These are phyloP conservation scores for Cucurbita pepo DNA, from an alignment of 306 rosid genomes.

Conservation along the genomic window DNA sequence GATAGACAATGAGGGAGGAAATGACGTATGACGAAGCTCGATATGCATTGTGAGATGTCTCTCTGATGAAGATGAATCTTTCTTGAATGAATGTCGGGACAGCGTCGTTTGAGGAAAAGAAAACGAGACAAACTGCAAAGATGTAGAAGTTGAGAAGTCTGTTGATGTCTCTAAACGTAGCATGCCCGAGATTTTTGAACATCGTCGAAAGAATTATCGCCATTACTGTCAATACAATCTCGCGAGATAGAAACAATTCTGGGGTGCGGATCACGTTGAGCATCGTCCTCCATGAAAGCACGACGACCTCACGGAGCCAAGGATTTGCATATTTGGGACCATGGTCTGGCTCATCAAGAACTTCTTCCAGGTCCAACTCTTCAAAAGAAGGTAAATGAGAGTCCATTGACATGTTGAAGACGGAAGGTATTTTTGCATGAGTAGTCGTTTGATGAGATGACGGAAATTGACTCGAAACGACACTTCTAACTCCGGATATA, in stretches of 20 bases:
- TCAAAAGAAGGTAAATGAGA: slow-evolving; percentile 25
- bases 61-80: slow-evolving; percentile 77
- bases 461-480: slow-evolving; percentile 37
- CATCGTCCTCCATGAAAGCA: slow-evolving; percentile 63
- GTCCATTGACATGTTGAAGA: slow-evolving; percentile 26
- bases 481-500: slow-evolving; percentile 26
- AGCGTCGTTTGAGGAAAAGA: slow-evolving; percentile 90
- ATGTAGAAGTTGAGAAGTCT: slow-evolving; percentile 79
- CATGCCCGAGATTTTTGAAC: slow-evolving; percentile 28
- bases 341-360: slow-evolving; percentile 29
- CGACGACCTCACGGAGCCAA: slow-evolving; percentile 62
- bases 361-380: slow-evolving; percentile 36
- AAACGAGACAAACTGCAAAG: slow-evolving; percentile 67
- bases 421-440: slow-evolving; percentile 17
- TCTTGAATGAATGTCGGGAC: slow-evolving; percentile 79
- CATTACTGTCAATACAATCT: slow-evolving; percentile 69
- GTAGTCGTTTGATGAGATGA: slow-evolving; percentile 24
- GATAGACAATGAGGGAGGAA: slow-evolving; percentile 69
- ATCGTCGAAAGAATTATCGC: slow-evolving; percentile 54
- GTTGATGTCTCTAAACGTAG: slow-evolving; percentile 51
- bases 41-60: slow-evolving; percentile 79
- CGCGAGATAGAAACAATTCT: slow-evolving; percentile 77
- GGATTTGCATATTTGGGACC: slow-evolving; percentile 70
- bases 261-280: slow-evolving; percentile 78
- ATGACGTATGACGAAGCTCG: slow-evolving; percentile 77